A percentile compares a stretch with the other conserved stretches of the same genome.
phyloP scores from a whole-genome alignment of 1,284 basidiomycete genomes.

The Cutaneotrichosporon cutaneum region DNA sequence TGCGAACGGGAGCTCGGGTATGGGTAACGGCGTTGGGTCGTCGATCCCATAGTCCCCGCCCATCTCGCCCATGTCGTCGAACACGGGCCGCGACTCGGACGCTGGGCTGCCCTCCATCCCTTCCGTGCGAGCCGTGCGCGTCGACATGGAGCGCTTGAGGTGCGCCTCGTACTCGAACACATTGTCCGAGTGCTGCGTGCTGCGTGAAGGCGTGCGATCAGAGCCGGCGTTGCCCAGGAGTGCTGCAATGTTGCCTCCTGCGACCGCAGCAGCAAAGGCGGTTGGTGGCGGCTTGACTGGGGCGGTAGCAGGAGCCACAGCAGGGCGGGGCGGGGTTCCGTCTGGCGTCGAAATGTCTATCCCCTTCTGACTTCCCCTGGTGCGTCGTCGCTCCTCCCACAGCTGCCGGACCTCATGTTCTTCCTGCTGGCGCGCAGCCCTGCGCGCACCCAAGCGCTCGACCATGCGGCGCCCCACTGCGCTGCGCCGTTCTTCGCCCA shows the following conservation, averaged over 20 bases:
- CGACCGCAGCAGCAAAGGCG: constrained; percentile 8
- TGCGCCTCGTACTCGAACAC: constrained; percentile 50
- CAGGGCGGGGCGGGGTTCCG: constrained; percentile 5
- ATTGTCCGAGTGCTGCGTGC: constrained; percentile 40
- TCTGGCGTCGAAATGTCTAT: constrained; percentile 3
- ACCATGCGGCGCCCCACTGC: constrained; percentile 53
- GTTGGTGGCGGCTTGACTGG: not conserved
- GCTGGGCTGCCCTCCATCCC: constrained; percentile 11
- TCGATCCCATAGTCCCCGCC: constrained; percentile 4
- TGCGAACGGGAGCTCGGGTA: constrained; percentile 20
- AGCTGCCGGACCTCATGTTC: constrained; percentile 40
- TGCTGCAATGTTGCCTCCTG: not conserved
- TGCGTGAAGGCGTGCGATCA: constrained; percentile 41
- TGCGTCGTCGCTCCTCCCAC: constrained; percentile 43
- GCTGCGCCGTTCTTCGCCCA: constrained; percentile 52
- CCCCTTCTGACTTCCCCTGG: constrained; percentile 6
- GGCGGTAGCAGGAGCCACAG: constrained; percentile 2
- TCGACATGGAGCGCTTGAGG: constrained; percentile 42
- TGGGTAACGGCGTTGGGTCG: constrained; percentile 7
- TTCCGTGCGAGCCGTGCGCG: constrained; percentile 40
- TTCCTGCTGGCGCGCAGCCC: constrained; percentile 42
- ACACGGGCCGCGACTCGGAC: constrained; percentile 12
- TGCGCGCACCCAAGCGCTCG: constrained; percentile 44
- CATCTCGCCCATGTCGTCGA: constrained; percentile 10
- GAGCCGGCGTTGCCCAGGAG: not conserved